Evolutionary conservation across 1,139 yeast genomes (phyloP).

Genomic region (Debaryomycetaceae sp.): DNA sequence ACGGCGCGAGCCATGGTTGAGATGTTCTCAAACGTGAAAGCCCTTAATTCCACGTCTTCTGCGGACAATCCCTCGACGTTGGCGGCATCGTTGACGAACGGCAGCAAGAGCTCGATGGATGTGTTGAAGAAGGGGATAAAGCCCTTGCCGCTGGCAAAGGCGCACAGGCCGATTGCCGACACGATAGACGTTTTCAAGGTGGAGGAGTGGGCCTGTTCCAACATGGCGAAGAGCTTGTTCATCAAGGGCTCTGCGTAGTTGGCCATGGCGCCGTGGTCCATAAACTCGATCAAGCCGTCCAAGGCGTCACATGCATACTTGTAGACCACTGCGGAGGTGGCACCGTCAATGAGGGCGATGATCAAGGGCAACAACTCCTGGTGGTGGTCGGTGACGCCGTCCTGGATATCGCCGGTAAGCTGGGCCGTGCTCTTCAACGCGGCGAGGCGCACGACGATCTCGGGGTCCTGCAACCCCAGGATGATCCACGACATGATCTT

Average conservation of each 20-base stretch:
- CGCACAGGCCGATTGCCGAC: conserved; percentile 94
- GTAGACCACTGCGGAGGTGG: conserved; percentile 75
- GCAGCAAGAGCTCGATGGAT: conserved; percentile 72
- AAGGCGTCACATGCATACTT: conserved; percentile 85
- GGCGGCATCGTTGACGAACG: conserved; percentile 58
- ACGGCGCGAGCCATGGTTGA: conserved; percentile 96
- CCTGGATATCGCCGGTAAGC: conserved; percentile 78
- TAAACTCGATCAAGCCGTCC: conserved; percentile 86
- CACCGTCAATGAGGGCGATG: conserved; percentile 76
- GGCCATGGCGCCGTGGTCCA: conserved; percentile 77
- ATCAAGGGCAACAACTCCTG: conserved; percentile 76
- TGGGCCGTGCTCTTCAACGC: conserved; percentile 76
- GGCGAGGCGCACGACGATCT: conserved; percentile 69
- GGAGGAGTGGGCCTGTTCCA: conserved; percentile 53
- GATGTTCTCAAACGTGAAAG: conserved; percentile 84
- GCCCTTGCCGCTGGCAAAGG: conserved; percentile 85
- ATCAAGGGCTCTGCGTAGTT: conserved; percentile 79
- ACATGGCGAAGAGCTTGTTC: conserved; percentile 79
- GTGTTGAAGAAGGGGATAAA: conserved; percentile 78
- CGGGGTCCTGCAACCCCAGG: conserved; percentile 70
- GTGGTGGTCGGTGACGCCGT: conserved; percentile 72
- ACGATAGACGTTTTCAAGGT: conserved; percentile 81
- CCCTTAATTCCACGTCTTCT: conserved; percentile 77
- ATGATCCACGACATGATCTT: conserved; percentile 65
- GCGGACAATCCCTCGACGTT: conserved; percentile 62